Evolutionary conservation across 2,329 filamentous ascomycete genomes (phyloP).

Genomic region (Hirsutella minnesotensis): DNA sequence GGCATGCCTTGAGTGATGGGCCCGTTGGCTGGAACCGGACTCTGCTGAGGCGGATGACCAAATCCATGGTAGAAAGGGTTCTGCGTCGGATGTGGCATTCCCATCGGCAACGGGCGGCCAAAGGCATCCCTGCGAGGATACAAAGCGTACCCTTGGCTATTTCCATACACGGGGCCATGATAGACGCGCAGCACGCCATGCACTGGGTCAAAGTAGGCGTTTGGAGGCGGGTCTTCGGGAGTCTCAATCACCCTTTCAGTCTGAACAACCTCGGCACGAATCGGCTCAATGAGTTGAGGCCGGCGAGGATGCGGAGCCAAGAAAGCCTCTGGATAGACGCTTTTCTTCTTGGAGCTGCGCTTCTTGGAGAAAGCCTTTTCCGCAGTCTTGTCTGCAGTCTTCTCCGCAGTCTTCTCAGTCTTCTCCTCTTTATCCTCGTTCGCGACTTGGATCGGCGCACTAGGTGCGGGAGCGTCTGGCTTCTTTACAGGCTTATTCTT

Average conservation of each 20-base stretch:
- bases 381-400: constrained; percentile 3
- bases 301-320: constrained; percentile 20
- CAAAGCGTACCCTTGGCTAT: constrained; percentile 29
- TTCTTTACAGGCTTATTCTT: too few relatives aligned
- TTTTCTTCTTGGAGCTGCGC: constrained; percentile 9
- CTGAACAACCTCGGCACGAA: constrained; percentile 36
- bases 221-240: constrained; percentile 41
- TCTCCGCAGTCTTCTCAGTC: constrained; percentile 7
- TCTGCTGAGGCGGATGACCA: constrained; percentile 5
- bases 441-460: too few relatives aligned
- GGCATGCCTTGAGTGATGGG: constrained; percentile 20
- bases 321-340: constrained; percentile 15
- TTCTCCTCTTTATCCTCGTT: background rate
- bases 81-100: constrained; percentile 28
- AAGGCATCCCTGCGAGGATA: constrained; percentile 29
- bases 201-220: constrained; percentile 45
- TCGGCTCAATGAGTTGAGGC: constrained; percentile 35
- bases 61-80: constrained; percentile 33
- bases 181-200: constrained; percentile 44
- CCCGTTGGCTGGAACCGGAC: constrained; percentile 12
- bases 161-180: constrained; percentile 43
- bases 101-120: constrained; percentile 23
- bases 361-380: constrained; percentile 1
- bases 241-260: constrained; percentile 44
- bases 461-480: too few relatives aligned